phyloP scores from a whole-genome alignment of 2,329 filamentous ascomycete species.

The Sarocladiaceae sp. region DNA sequence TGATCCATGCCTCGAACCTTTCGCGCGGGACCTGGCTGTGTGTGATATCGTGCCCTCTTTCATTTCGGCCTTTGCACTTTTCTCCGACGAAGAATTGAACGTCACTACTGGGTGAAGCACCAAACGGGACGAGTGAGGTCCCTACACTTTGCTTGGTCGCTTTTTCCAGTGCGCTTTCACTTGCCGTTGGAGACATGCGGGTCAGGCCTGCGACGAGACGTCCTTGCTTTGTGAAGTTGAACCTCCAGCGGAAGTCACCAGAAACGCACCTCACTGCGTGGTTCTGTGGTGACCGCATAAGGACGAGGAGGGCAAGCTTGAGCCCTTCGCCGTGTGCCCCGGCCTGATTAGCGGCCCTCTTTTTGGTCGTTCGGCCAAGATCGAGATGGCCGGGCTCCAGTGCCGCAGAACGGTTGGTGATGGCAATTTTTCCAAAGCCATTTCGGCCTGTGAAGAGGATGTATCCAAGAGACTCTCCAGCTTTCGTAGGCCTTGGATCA shows the following conservation, averaged over 20 bases:
- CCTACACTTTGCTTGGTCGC: not conserved
- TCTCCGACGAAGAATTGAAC: not conserved
- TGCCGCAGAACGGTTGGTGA: conserved; percentile 22
- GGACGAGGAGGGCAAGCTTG: conserved; percentile 24
- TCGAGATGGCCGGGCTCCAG: conserved; percentile 26
- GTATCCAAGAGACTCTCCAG: conserved; percentile 22
- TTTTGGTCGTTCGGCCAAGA: conserved; percentile 23
- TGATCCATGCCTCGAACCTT: not conserved
- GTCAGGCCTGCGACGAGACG: conserved; percentile 16
- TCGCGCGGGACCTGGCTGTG: not conserved
- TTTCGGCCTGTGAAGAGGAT: conserved; percentile 21
- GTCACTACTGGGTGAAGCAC: not conserved
- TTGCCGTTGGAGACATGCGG: conserved; percentile 11
- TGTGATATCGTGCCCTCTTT: not conserved
- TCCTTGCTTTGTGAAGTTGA: conserved; percentile 22
- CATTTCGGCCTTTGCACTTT: not conserved
- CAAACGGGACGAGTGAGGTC: not conserved
- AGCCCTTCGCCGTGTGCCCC: conserved; percentile 27
- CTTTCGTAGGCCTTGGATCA: not conserved
- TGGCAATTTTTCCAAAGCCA: conserved; percentile 22
- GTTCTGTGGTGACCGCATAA: conserved; percentile 22
- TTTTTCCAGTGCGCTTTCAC: not conserved
- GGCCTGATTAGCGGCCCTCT: conserved; percentile 16
- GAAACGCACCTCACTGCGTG: conserved; percentile 21
- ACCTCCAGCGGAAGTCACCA: conserved; percentile 23